Base-by-base conservation (phyloP, 495 filamentous ascomycete genomes). In the Xylaria sp. region DNA sequence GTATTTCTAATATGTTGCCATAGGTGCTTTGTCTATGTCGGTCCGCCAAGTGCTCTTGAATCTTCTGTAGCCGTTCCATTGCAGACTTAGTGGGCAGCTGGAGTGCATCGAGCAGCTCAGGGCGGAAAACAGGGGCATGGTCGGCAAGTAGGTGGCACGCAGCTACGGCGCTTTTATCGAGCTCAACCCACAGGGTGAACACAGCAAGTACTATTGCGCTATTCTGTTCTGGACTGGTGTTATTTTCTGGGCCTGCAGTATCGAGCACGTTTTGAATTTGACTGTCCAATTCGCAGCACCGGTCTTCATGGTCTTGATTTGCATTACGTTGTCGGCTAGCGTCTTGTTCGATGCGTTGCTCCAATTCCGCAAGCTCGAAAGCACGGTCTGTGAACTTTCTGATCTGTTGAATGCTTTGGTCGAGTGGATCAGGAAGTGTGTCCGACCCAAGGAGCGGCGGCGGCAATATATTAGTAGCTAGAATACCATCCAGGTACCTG, bases 91-190 rank as follows among this genome's bases (percentile, higher is more conserved):
- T 67, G 7, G 83, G 72, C 0, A 89, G 71, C 7, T 86, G 85
- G 19, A 91, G 74, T 6, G 82, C 78, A 73, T 89, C 81, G 31
- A 91, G 74, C 1, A 86, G 71, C n/a, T 84, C 76, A 0, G 84
- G 81, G 0, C 67, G 62, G 68, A 88, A 85, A 1, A 72, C 73
- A 1, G 83, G 86, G 24, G 76, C 75, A 62, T 82, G 81, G 0
- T 81, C 72, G 1, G 53, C 40, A 3, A 87, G 71, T 2, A 87
- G 73, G 0, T 78, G 78, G 59, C 72, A 87, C 21, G 41, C 37
- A 0, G 40, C 19, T 19, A 80, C 71, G 1, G 82, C 80, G 6
- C 26, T 66, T 14, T 77, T 26, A 65, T 88, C 85, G 55, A 87
- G 74, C 0, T 37, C 66, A 21, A 83, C 67, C 85, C 85, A 88